These are phyloP conservation scores for Schizothecium vesticola DNA, from an alignment of 495 filamentous ascomycete genomes.

Conservation along the genomic window DNA sequence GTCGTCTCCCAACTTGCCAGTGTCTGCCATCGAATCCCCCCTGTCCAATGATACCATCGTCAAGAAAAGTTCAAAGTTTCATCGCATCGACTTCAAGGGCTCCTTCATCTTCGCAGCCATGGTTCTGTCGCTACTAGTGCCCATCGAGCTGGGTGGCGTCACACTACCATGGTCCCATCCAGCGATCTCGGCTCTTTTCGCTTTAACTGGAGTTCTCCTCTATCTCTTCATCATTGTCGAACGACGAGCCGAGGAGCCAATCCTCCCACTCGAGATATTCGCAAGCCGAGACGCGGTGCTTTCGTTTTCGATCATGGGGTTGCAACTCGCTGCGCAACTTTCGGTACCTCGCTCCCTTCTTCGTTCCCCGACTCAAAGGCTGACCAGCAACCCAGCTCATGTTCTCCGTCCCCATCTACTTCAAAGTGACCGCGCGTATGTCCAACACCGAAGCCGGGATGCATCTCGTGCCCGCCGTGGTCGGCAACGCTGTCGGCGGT, in stretches of 20 bases:
- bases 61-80: conserved; percentile 26
- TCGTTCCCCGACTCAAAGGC: conserved; percentile 12
- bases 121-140: conserved; percentile 46
- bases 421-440: conserved; percentile 54
- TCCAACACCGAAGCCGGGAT: conserved; percentile 54
- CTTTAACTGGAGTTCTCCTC: conserved; percentile 31
- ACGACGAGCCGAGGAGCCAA: conserved; percentile 51
- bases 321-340: conserved; percentile 55
- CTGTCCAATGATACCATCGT: not conserved
- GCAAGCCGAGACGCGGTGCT: conserved; percentile 48
- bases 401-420: conserved; percentile 62
- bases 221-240: conserved; percentile 49
- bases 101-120: conserved; percentile 43
- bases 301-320: conserved; percentile 47
- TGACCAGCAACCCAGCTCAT: conserved; percentile 37
- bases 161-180: conserved; percentile 53
- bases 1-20: conserved; percentile 1
- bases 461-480: conserved; percentile 59
- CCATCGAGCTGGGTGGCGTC: conserved; percentile 57
- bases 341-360: conserved; percentile 35
- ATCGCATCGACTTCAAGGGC: conserved; percentile 57
- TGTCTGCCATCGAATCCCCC: not conserved
- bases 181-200: conserved; percentile 33
- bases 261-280: conserved; percentile 57
- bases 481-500: conserved; percentile 61